Evolutionary conservation across 371 early-diverging fungal genomes (phyloP), one percentile per base, ranked within the genome.

Genomic region (Mucor mucedo): DNA sequence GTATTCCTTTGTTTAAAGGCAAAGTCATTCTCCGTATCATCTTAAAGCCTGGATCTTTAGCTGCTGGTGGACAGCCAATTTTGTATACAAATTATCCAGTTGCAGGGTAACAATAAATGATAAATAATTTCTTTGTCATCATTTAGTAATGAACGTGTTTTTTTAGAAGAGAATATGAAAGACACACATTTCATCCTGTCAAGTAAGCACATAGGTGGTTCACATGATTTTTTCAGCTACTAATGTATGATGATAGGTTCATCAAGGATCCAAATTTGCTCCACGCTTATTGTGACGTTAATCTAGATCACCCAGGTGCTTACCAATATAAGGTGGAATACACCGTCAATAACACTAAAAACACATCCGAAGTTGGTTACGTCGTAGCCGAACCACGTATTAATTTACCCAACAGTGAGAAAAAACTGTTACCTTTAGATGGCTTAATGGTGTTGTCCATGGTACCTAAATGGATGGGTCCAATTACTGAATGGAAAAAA

Each of bases 401-500:
- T 91, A 40, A 65, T 55, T 33, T 73, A 11, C 69, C 69, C 49
- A 41, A 33, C 2, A 45, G 33, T n/a, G 32, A 21, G 14, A 53
- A 58, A 40, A 28, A 60, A 1, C 66, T 77, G 0, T 62, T 86
- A n/a, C 85, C 87, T 5, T 65, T 97, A 53, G 96, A 98, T 71
- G 96, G 90, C 4, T 80, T 98, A 11, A 89, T 87, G 57, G 79
- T 96, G 48, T 82, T 94, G 67, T 93, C 97, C 2, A 84, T 96
- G 33, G 88, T 95, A 3, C 96, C 98, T 16, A 97, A 97, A 71
- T 96, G 97, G 95, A 84, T 98, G 83, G 97, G 97, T 4, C 88
- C 87, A 30, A 69, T 98, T 55, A 72, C 78, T 2, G 56, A 80
- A 56, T 98, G 99, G 99, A 71, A 83, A 10, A 70, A 80, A 11